A percentile compares a stretch with the other conserved stretches of the same genome.
Conservation (phyloP, 1,284 basidiomycete genomes). For the Heterobasidion parviporum region DNA sequence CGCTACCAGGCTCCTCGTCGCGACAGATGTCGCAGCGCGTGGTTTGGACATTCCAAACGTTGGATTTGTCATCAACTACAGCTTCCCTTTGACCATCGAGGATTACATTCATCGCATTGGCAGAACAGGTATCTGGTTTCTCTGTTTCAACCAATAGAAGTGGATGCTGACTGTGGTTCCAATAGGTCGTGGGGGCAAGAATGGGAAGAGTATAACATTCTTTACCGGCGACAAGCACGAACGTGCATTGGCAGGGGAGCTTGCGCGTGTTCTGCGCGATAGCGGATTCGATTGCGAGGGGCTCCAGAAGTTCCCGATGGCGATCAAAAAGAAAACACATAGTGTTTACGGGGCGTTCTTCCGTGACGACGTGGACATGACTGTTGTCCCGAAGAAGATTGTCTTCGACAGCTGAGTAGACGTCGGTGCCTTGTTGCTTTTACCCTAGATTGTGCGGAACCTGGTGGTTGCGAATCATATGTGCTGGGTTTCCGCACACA, state of each 20-base stretch:
- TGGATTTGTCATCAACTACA: slow-evolving; percentile 88
- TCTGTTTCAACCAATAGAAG: not conserved
- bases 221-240: slow-evolving; percentile 91
- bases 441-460: not conserved
- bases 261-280: slow-evolving; percentile 87
- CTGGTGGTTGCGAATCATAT: no score
- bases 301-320: slow-evolving; percentile 88
- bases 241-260: slow-evolving; percentile 84
- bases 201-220: slow-evolving; percentile 92
- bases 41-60: slow-evolving; percentile 98
- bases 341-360: slow-evolving; percentile 81
- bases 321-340: slow-evolving; percentile 95
- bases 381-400: slow-evolving; percentile 83
- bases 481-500: no score
- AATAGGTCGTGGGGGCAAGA: slow-evolving; percentile 82
- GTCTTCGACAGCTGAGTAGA: slow-evolving; percentile 43
- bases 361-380: slow-evolving; percentile 68
- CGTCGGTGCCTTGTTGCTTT: not conserved
- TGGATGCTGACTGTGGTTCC: slow-evolving; percentile 7
- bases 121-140: slow-evolving; percentile 56
- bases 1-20: slow-evolving; percentile 79
- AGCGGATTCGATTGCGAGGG: slow-evolving; percentile 76
- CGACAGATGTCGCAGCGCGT: slow-evolving; percentile 95
- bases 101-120: slow-evolving; percentile 98
- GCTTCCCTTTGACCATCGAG: slow-evolving; percentile 93